Conservation (phyloP, 2,329 filamentous ascomycete species). For the Talaromyces sp. region DNA sequence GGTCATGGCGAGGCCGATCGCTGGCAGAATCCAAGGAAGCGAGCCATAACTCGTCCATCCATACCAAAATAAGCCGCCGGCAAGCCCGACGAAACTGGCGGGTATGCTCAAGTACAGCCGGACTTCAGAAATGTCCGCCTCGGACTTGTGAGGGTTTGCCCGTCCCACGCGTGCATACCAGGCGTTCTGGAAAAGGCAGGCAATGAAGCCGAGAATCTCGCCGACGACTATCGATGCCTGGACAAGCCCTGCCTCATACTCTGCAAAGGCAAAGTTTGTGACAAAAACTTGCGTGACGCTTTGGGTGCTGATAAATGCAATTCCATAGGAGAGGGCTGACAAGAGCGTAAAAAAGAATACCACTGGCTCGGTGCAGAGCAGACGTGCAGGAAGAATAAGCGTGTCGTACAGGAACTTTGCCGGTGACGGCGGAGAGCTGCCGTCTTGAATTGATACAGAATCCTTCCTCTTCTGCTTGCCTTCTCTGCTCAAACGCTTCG, state of each 20-base stretch:
- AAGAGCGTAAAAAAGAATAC: slow-evolving; percentile 41
- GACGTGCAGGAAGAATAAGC: not conserved
- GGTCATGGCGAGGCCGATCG: slow-evolving; percentile 31
- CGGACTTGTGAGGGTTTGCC: slow-evolving; percentile 18
- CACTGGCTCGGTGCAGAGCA: slow-evolving; percentile 42
- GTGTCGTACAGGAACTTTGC: not conserved
- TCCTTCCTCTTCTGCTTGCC: not conserved
- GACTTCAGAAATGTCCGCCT: slow-evolving; percentile 40
- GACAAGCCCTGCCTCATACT: slow-evolving; percentile 35
- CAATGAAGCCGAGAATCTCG: slow-evolving; percentile 35
- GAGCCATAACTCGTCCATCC: slow-evolving; percentile 30
- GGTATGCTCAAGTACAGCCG: slow-evolving; percentile 28
- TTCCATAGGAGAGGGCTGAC: slow-evolving; percentile 42
- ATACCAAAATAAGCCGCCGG: slow-evolving; percentile 33
- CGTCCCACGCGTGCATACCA: slow-evolving; percentile 12
- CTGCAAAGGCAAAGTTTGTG: slow-evolving; percentile 14
- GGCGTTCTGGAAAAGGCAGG: slow-evolving; percentile 26
- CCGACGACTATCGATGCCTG: slow-evolving; percentile 40
- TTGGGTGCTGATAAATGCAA: slow-evolving; percentile 41
- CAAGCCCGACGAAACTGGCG: slow-evolving; percentile 36
- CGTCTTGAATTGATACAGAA: not conserved
- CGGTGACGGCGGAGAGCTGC: not conserved
- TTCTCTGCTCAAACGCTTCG: not conserved
- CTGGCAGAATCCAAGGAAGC: slow-evolving; percentile 33
- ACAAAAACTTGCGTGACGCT: slow-evolving; percentile 39